Base-by-base conservation (phyloP, 164 flowering plant genomes). In the Aristolochia californica region DNA sequence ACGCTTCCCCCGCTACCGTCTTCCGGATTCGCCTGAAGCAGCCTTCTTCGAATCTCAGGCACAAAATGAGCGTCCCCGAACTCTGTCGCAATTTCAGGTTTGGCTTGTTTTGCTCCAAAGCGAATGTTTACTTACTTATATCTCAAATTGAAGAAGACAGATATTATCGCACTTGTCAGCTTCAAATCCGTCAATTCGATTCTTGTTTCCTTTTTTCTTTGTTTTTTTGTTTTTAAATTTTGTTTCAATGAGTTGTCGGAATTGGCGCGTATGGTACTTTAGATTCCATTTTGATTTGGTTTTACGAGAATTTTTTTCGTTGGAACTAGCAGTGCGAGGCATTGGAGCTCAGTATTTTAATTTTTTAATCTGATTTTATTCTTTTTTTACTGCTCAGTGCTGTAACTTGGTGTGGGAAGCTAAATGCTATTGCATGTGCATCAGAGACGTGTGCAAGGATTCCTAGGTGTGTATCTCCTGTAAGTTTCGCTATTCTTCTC, bases 401-500 rank as follows among this genome's bases (percentile, higher is more conserved):
- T 53, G 96, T 85, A 69, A 76, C 95, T 60, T 93, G 99, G 97
- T 89, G 97, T 63, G 91, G 90, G 53, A 93, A 80, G 78, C 71
- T 89, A 62, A 93, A 93, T 76, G 80, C 88, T 16, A 79, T 93
- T 48, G 99, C 99, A 43, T 93, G 99, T 77, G 97, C 99, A 34
- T 85, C 99, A 1, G 99, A 93, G 70, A 93, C 99, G 25, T 93
- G 99, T 79, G 99, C 99, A 10, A 83, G 99, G 67, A 89, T 93
- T 66, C 99, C 99, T 56, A 89, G 99, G 99, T 93, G 61, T 50
- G 85, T 55, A 38, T 54, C 28, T 28, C 50, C 18, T 47, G 50
- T 17, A 47, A 47, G 50, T 47, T 17, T 45, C 3, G 4, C 48
- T 14, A 45, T 45, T 2, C 20, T 3, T 14, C 2, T 28, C 30